Base-by-base conservation (phyloP, 2,329 filamentous ascomycete genomes). In the Fusarium tanahbumbuense region DNA sequence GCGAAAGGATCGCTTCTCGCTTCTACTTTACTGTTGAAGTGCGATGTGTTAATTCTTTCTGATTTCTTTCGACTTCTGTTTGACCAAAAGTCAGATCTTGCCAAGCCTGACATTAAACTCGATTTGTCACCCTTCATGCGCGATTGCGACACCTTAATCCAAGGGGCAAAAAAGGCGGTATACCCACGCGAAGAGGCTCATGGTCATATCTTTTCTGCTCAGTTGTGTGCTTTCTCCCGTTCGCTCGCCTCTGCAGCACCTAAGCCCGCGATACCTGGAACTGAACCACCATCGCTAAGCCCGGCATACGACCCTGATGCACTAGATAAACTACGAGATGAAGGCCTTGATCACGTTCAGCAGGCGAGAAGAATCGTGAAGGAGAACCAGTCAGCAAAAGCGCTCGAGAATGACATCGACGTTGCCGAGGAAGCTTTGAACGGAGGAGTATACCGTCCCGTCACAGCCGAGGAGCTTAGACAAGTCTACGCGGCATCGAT, bases 161-260 rank as follows among this genome's bases (percentile, higher is more conserved):
- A 40, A 13, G 3, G n/a, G 12, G 42, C 54, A 2, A 27, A 49
- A 2, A 22, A 10, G 0, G 25, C 54, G 15, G 15, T 56, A 5
- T 56, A 56, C 5, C 42, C 54, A 11, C 54, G 54, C 4, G 54
- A 56, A 47, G 28, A 56, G 23, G 22, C 30, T 11, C 44, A 56
- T 32, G 54, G 54, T 13, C 23, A 56, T 10, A 48, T 49, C 1
- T 49, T 56, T 15, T 40, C 1, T 10, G 42, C 54, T 28, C 54
- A 56, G 10, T 16, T 56, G 1, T 56, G 32, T 20, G 54, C 44
- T 5, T 48, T 56, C 18, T 49, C 54, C 4, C 54, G 32, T n/a
- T 28, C 25, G 10, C 18, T 18, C 6, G n/a, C 4, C n/a, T 41
- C 54, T 30, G 28, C 6, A 28, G 5, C 42, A 16, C 8, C 27